Evolutionary conservation across 2,329 filamentous ascomycete species (phyloP).

Genomic region (Aschersonia sp.): DNA sequence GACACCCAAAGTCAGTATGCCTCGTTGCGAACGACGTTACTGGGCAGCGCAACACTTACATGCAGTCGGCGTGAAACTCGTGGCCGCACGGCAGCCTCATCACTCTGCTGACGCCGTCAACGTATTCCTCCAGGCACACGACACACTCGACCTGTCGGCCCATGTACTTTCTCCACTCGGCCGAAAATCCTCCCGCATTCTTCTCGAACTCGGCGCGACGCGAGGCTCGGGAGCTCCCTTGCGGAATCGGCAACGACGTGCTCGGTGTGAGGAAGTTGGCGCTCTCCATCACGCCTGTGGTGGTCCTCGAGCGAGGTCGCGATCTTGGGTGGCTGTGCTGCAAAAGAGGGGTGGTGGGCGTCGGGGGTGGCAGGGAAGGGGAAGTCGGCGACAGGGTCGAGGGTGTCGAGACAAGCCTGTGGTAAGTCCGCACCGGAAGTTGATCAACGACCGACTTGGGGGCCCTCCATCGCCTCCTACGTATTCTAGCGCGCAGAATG

Average conservation of each 20-base stretch:
- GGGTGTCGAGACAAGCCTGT: conserved; percentile 54
- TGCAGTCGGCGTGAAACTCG: conserved; percentile 96
- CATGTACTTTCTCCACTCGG: conserved; percentile 53
- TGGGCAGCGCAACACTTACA: conserved; percentile 49
- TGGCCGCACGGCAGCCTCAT: conserved; percentile 97
- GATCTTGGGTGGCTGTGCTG: conserved; percentile 39
- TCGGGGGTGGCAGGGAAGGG: conserved; percentile 50
- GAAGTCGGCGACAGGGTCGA: conserved; percentile 39
- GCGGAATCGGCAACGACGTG: conserved; percentile 23
- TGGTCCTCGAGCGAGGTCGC: conserved; percentile 50
- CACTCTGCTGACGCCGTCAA: conserved; percentile 84
- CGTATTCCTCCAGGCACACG: conserved; percentile 90
- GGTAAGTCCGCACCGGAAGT: conserved; percentile 89
- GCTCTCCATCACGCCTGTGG: conserved; percentile 42
- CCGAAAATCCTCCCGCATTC: conserved; percentile 22
- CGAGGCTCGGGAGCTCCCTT: conserved; percentile 15
- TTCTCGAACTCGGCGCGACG: conserved; percentile 33
- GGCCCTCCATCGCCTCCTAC: conserved; percentile 84
- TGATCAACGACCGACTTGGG: conserved; percentile 92
- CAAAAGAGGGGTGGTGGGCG: conserved; percentile 68
- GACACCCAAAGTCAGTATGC: not conserved
- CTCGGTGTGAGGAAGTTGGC: conserved; percentile 29
- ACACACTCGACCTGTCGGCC: conserved; percentile 73
- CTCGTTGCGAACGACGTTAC: no score
- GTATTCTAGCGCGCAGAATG: conserved; percentile 75